These are phyloP conservation scores for Solanum infundibuliforme DNA, from an alignment of 257 asterid genomes.

Conservation along the genomic window DNA sequence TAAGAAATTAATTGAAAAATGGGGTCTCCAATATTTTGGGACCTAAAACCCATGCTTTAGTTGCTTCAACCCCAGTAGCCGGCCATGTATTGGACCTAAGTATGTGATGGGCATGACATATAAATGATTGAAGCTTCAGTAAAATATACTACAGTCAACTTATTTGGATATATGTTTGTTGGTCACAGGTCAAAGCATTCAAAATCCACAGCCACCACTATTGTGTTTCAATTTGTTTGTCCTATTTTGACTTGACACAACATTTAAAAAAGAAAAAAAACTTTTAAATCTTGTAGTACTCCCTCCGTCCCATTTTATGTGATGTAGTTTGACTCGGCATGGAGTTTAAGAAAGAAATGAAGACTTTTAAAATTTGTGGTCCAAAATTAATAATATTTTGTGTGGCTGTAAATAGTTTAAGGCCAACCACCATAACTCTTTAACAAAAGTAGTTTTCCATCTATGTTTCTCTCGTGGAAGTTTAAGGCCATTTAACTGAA, in stretches of 20 bases:
- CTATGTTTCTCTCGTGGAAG: neutral
- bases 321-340: rapidly evolving
- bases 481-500: neutral
- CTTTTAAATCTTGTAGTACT: too few relatives aligned
- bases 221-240: too few relatives aligned
- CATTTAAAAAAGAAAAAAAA: too few relatives aligned
- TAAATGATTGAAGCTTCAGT: constrained; percentile 3
- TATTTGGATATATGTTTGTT: neutral
- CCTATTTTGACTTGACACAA: neutral
- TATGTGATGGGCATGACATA: neutral
- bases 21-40: neutral
- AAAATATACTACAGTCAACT: neutral
- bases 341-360: rapidly evolving
- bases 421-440: neutral
- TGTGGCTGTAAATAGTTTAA: too few relatives aligned
- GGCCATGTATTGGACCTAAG: neutral
- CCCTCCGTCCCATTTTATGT: too few relatives aligned
- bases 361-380: too few relatives aligned
- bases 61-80: neutral
- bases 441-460: neutral
- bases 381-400: too few relatives aligned
- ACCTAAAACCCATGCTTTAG: neutral
- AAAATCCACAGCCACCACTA: neutral
- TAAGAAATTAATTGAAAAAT: neutral
- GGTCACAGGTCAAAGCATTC: neutral